Evolutionary conservation across 345 rosid genomes (phyloP), one percentile per base, ranked within the genome.

Genomic region (Erysimum cheiranthoides): DNA sequence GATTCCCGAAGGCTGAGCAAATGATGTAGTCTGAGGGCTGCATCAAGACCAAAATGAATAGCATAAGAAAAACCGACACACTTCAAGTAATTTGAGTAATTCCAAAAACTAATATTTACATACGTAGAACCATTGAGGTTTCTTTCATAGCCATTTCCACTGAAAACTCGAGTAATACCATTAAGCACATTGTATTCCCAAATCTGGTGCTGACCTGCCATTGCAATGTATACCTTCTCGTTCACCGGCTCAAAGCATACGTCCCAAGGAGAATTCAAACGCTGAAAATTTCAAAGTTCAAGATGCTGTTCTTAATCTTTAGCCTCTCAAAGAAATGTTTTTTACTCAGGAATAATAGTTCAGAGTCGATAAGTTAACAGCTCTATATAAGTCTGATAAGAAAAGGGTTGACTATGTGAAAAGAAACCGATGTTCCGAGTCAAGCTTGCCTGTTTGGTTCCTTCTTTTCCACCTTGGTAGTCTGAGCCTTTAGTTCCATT

Each of bases 201-300:
- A 60, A 91, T 91, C 81, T 93, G 98, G 86, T 94, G 98, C 66
- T 88, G 96, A 60, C 98, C 97, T 17, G 97, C 98, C 94, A 94
- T 88, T 64, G 97, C 98, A 80, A 94, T 74, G 75, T 86, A 94
- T 69, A 94, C 89, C 80, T 84, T 94, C 76, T 88, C 91, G 21
- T 80, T 87, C 25, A 76, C 66, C 14, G 92, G 92, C 66, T 91
- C 83, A 71, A 77, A 88, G 84, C 96, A 88, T 70, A 94, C 85
- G 67, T 94, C 98, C 97, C 97, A 94, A 64, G 98, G 98, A 74
- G 98, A 94, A 68, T 94, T 93, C 65, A 93, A 90, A 52, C 91
- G 86, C 97, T 91, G 89, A 57, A 76, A 14, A 52, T 12, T 42
- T 61, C 32, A 43, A 34, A 78, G 30, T 64, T 51, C 45, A 78